Evolutionary conservation across 495 filamentous ascomycete species (phyloP).

Genomic region (Annulohypoxylon nitens): DNA sequence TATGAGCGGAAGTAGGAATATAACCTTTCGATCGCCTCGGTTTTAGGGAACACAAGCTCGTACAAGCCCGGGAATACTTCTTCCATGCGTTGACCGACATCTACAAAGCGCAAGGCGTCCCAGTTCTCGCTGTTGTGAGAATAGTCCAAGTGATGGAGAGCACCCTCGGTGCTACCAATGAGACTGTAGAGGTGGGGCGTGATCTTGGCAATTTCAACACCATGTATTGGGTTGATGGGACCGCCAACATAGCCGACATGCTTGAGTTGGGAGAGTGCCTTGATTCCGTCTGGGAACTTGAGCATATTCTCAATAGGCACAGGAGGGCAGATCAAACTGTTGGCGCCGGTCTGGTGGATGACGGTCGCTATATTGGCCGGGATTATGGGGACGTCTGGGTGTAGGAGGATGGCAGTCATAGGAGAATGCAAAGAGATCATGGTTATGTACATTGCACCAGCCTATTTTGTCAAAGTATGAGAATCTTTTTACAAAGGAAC

Average conservation of each 20-base stretch:
- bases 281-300: constrained; percentile 34
- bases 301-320: constrained; percentile 49
- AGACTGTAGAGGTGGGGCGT: constrained; percentile 46
- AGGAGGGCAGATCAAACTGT: constrained; percentile 41
- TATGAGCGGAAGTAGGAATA: constrained; percentile 57
- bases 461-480: constrained; percentile 24
- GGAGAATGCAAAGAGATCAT: constrained; percentile 28
- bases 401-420: constrained; percentile 42
- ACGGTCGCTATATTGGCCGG: constrained; percentile 44
- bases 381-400: constrained; percentile 39
- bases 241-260: constrained; percentile 48
- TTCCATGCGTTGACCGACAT: constrained; percentile 50
- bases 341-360: constrained; percentile 40
- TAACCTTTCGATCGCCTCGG: constrained; percentile 35
- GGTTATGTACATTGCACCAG: constrained; percentile 38
- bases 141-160: constrained; percentile 41
- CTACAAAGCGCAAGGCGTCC: constrained; percentile 46
- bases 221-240: constrained; percentile 46
- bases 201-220: constrained; percentile 40
- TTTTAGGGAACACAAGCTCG: constrained; percentile 47
- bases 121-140: constrained; percentile 40
- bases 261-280: constrained; percentile 38
- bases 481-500: background rate
- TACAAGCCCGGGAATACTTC: constrained; percentile 47
- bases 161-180: constrained; percentile 49